phyloP scores from a whole-genome alignment of 2,329 filamentous ascomycete species.

The Phialocephala sp. region DNA sequence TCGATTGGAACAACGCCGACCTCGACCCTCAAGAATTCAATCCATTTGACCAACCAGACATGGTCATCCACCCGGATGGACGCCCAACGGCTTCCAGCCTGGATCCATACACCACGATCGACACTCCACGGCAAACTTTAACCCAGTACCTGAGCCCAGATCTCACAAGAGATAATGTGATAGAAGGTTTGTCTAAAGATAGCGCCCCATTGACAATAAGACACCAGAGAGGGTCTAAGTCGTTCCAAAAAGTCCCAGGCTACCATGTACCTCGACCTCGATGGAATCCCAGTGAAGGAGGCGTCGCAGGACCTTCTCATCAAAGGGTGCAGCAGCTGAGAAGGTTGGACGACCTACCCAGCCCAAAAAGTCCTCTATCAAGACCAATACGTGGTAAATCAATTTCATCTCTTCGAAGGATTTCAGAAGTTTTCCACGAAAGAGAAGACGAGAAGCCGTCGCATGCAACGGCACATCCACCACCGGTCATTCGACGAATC shows the following conservation, averaged over 20 bases:
- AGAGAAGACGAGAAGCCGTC: background rate
- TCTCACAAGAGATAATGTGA: background rate
- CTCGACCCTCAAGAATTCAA: background rate
- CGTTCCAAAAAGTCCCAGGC: background rate
- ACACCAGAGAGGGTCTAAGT: background rate
- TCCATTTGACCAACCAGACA: constrained; percentile 14
- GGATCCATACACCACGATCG: constrained; percentile 1
- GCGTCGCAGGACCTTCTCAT: background rate
- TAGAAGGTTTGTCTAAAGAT: background rate
- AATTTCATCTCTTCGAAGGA: background rate
- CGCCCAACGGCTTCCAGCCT: background rate
- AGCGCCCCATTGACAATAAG: background rate
- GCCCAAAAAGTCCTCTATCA: background rate
- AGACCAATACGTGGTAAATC: background rate
- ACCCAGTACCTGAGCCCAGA: background rate
- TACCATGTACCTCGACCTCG: background rate
- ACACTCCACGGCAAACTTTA: constrained; percentile 5
- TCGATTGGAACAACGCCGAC: background rate
- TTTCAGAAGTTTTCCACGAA: background rate
- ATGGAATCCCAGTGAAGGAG: background rate
- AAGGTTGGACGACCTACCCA: background rate
- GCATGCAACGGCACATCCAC: background rate
- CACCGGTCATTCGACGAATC: background rate
- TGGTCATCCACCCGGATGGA: constrained; percentile 6
- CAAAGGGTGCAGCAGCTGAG: background rate